These are phyloP conservation scores for Russula sp. DNA, from an alignment of 768 basidiomycete genomes.

Conservation along the genomic window DNA sequence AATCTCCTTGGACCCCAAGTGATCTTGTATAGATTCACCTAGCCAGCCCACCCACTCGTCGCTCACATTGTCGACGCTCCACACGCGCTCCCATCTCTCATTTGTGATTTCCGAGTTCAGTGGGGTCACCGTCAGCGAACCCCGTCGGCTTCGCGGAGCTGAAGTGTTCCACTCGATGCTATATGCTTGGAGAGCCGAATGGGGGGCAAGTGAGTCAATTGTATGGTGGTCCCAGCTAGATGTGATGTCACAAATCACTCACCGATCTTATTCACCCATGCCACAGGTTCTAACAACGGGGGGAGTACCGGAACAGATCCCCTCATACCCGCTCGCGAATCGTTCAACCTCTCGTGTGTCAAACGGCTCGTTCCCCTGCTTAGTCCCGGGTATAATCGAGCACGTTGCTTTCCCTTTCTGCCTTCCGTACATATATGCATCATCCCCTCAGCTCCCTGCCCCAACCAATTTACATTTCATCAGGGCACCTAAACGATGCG, in stretches of 20 bases:
- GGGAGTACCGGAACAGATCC: not conserved
- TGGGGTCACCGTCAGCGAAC: constrained; percentile 52
- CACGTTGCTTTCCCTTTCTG: constrained; percentile 56
- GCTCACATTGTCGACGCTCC: constrained; percentile 50
- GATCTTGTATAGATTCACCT: not conserved
- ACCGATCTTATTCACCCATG: not conserved
- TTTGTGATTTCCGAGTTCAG: constrained; percentile 81
- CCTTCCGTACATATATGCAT: constrained; percentile 48
- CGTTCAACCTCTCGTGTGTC: constrained; percentile 63
- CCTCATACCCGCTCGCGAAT: constrained; percentile 30
- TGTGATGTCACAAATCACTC: not conserved
- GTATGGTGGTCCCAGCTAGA: constrained; percentile 23
- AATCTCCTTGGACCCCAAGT: not conserved
- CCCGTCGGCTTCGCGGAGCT: constrained; percentile 61
- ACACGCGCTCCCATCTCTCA: constrained; percentile 58
- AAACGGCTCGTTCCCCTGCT: constrained; percentile 73
- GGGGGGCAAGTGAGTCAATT: constrained; percentile 35
- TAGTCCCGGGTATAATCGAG: constrained; percentile 45
- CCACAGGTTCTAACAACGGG: not conserved
- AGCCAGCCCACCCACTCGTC: constrained; percentile 33
- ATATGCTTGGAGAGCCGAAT: constrained; percentile 54
- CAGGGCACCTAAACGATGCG: constrained; percentile 55
- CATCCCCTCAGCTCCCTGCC: constrained; percentile 2
- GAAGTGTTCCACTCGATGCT: constrained; percentile 70
- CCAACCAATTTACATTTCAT: constrained; percentile 1